Base-by-base conservation (phyloP, 371 early-diverging fungal species). In the Phascolomyces articulosus region DNA sequence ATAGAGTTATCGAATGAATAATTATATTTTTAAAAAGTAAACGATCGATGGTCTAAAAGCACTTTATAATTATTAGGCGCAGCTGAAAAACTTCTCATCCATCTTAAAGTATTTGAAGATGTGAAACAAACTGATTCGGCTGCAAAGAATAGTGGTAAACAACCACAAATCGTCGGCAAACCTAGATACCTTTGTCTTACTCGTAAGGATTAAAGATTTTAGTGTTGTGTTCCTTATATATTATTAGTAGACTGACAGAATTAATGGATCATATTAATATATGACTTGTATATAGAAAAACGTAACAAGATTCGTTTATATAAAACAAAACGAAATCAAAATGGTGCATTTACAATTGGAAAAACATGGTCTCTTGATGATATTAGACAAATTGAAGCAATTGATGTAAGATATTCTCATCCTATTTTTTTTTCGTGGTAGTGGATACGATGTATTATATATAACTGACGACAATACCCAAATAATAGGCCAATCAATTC, bases 321-420 rank as follows among this genome's bases (percentile, higher is more conserved):
- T 58, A 87, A 87, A 60, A 80, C 81, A 20, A 87, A 85, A 55
- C 77, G 84, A 68, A 83, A 74, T 31, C 82, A 85, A 40, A 81
- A 75, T 13, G 83, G 85, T 2, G 80, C 83, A 11, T 87, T 83
- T 55, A 80, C 83, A 48, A 77, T 83, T 27, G 83, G 81, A 55
- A 87, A 82, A 66, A 74, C 79, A 3, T 87, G 87, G 87, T 67
- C 77, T 53, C 63, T 87, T 34, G 87, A 87, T 38, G 87, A 87
- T 62, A 81, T 87, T 41, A 79, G 72, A 55, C 79, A 79, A 13
- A 78, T 85, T 41, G 79, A 80, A 70, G 76, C 78, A 60, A 68
- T 87, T 44, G 87, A 87, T 70, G 85, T 86, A 85, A 72, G 72
- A 28, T 34, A 34, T 34, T 34, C 6, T 34, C 34, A 34, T n/a